Evolutionary conservation across 371 early-diverging fungal species (phyloP), one percentile per base, ranked within the genome.

Genomic region (Apophysomyces trapeziformis): DNA sequence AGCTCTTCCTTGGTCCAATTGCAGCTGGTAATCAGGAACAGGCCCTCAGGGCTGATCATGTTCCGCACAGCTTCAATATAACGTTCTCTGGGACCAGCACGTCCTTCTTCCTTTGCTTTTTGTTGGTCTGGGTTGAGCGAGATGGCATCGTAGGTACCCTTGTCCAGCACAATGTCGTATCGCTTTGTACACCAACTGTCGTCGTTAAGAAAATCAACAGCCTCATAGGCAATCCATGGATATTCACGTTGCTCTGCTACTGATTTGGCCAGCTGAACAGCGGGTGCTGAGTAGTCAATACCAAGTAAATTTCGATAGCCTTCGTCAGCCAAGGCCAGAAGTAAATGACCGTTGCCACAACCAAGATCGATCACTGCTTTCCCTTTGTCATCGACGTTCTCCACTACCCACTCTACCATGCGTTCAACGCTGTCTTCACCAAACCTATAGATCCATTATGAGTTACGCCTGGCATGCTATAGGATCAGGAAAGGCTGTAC

Each of bases 141-240:
- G 32, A 96, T 96, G 11, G 97, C 97, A 72, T 96, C 97, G 72
- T 91, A 95, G 0, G 97, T 96, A 26, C 97, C 97, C 72, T 96
- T 96, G 73, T 96, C 97, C 65, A 96, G 60, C 45, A 92, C 83
- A 4, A 95, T 72, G 46, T 85, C 82, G 68, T 88, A 95, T 43
- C 1, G 39, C 43, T 32, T 45, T 16, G 12, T 68, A 59, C 18
- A 72, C 78, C 75, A 89, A 57, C 74, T 76, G 13, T 74, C 73
- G 5, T 78, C 69, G 9, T 82, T 76, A 37, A 94, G 67, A 54
- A 93, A 84, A 61, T 95, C 92, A 2, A 87, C 84, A 11, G 85
- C 78, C n/a, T 77, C 68, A 60, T 85, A 90, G 4, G 72, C 58
- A 58, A 88, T 82, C 46, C 85, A 64, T 8, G 68, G 45, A 5